Base-by-base conservation (phyloP, 2,329 filamentous ascomycete genomes). In the Leptographium lundbergii region DNA sequence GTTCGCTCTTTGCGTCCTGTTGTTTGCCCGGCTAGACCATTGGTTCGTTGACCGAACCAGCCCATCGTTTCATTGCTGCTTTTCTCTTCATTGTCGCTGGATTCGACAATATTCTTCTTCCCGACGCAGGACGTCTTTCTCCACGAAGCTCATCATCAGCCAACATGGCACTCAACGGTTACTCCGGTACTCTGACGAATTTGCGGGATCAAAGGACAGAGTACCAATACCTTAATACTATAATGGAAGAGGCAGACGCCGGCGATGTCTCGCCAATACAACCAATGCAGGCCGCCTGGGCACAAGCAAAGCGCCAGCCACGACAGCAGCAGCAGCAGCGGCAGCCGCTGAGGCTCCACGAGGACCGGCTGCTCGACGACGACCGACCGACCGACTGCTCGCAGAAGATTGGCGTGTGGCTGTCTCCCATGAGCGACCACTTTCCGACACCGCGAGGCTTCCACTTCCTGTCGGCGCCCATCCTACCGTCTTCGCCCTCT, bases 391-490 rank as follows among this genome's bases (percentile, higher is more conserved):
- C 67, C 61, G 54, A 67, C 67, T 65, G 63, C 59, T 62, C 75
- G 61, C 72, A 81, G 60, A 80, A 77, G 68, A 78, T 82, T 63
- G 74, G 79, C 63, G 76, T 79, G 62, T 84, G 81, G 81, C 69
- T 83, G 51, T 81, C 80, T 51, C 81, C 81, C 51, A 71, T 77
- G 70, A 81, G 77, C 69, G 80, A 81, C 65, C 79, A 89, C 69
- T 89, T 89, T 68, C 87, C 86, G 50, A 88, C 86, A 10, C 86
- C 86, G n/a, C 78, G 83, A 66, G 86, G 84, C 61, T 74, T 81
- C 65, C 77, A 86, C 69, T 85, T 84, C 68, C 77, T 86, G 67
- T 75, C 83, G 47, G 83, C 82, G 55, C 81, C 82, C 54, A 77
- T 81, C 67, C 75, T 84, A 59, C 79, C 84, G 42, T 83, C 81